A percentile compares a stretch with the other conserved stretches of the same genome.
These are phyloP conservation scores for Macrophomina pseudophaseolina DNA, from an alignment of 2,329 filamentous ascomycete species.

Conservation along the genomic window DNA sequence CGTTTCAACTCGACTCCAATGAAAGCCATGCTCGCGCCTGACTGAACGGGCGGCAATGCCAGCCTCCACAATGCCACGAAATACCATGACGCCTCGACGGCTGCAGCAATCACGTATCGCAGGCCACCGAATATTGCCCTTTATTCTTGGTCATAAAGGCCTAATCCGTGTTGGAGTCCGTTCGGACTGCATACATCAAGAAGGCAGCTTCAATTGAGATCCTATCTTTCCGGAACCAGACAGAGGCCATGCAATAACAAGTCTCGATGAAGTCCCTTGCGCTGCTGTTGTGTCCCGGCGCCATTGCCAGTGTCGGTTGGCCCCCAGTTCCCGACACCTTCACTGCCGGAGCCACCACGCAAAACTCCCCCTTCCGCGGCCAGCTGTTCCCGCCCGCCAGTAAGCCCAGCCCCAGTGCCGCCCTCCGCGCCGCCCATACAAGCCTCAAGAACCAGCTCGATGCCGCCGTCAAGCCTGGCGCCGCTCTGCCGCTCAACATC, in stretches of 20 bases:
- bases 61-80: too few species aligned
- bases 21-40: too few species aligned
- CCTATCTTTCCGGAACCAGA: too few species aligned
- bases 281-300: not conserved
- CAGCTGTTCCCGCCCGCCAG: conserved; percentile 26
- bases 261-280: not conserved
- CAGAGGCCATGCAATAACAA: not conserved
- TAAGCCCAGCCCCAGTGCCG: conserved; percentile 8
- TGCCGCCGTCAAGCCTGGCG: not conserved
- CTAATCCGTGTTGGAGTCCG: too few species aligned
- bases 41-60: too few species aligned
- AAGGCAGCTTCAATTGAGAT: too few species aligned
- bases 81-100: too few species aligned
- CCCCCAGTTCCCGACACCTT: not conserved
- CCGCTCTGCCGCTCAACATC: not conserved
- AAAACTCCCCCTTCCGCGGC: conserved; percentile 27
- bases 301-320: not conserved
- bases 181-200: too few species aligned
- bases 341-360: not conserved
- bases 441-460: conserved; percentile 22
- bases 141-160: too few species aligned
- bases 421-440: conserved; percentile 22
- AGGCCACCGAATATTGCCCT: too few species aligned
- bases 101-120: too few species aligned
- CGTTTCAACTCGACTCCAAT: too few species aligned